A percentile compares a stretch with the other conserved stretches of the same genome.
These are phyloP conservation scores for Tilletia indica DNA, from an alignment of 1,284 basidiomycete species.

Conservation along the genomic window DNA sequence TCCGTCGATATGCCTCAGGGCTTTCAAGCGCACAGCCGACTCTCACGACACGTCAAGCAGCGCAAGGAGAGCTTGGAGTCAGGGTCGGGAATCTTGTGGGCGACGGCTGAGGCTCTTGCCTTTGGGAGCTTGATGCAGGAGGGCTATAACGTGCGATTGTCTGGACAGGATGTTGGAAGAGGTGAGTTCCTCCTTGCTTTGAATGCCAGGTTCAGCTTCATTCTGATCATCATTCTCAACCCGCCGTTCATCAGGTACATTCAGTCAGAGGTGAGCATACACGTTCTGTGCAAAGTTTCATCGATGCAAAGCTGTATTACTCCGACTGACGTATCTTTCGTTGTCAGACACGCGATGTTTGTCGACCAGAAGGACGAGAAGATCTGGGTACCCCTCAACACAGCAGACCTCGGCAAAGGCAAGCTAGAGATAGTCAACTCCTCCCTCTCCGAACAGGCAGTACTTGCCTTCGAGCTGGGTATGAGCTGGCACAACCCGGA, in stretches of 20 bases:
- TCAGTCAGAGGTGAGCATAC: constrained; percentile 13
- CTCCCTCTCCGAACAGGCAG: constrained; percentile 34
- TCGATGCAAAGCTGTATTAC: not conserved
- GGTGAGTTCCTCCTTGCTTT: not conserved
- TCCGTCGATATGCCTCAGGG: constrained; percentile 71
- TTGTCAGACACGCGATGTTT: constrained; percentile 74
- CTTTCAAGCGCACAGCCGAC: constrained; percentile 69
- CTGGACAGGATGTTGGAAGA: constrained; percentile 79
- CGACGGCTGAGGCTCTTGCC: constrained; percentile 82
- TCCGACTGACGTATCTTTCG: not conserved
- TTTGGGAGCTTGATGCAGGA: constrained; percentile 78
- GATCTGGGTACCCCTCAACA: constrained; percentile 70
- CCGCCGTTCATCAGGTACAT: not conserved
- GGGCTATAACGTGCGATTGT: constrained; percentile 76
- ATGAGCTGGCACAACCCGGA: constrained; percentile 76
- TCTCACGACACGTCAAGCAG: constrained; percentile 75
- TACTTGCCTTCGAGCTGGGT: constrained; percentile 75
- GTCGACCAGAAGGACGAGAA: constrained; percentile 77
- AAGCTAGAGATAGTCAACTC: constrained; percentile 20
- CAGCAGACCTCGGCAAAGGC: not conserved
- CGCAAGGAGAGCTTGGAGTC: constrained; percentile 70
- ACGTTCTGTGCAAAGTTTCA: not conserved
- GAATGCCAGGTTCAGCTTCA: not conserved
- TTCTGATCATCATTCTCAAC: not conserved
- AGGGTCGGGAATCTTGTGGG: constrained; percentile 76